A percentile compares a stretch with the other conserved stretches of the same genome.
These are phyloP conservation scores for Ceratocystiopsis brevicomis DNA, from an alignment of 2,329 filamentous ascomycete species.

Conservation along the genomic window DNA sequence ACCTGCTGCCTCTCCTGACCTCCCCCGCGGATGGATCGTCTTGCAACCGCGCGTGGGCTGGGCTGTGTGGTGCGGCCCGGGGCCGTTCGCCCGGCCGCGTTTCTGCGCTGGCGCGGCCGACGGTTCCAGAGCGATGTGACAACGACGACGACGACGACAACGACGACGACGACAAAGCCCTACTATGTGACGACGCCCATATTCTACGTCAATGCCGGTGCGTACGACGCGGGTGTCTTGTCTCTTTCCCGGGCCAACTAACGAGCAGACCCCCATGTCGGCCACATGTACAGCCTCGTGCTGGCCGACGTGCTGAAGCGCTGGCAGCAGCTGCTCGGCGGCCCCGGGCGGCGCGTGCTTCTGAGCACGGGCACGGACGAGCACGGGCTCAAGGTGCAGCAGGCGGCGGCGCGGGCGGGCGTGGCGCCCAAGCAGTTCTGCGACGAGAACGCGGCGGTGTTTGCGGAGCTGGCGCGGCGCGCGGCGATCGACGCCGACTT, in stretches of 20 bases:
- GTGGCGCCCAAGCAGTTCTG: slow-evolving; percentile 70
- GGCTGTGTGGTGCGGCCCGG: not conserved
- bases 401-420: slow-evolving; percentile 53
- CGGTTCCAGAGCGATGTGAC: slow-evolving; percentile 1
- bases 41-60: slow-evolving; percentile 5
- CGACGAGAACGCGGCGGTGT: slow-evolving; percentile 63
- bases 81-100: no score
- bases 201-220: slow-evolving; percentile 95
- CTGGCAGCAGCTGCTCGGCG: slow-evolving; percentile 54
- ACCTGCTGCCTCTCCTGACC: no score
- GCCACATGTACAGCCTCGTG: slow-evolving; percentile 86
- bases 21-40: slow-evolving; percentile 5
- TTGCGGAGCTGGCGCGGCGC: slow-evolving; percentile 51
- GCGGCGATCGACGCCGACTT: slow-evolving; percentile 59
- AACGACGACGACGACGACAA: not conserved
- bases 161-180: slow-evolving; percentile 38
- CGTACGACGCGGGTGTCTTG: slow-evolving; percentile 7
- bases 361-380: slow-evolving; percentile 90
- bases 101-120: no score
- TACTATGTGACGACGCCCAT: slow-evolving; percentile 95
- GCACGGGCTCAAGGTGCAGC: slow-evolving; percentile 94
- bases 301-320: slow-evolving; percentile 81
- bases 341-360: slow-evolving; percentile 30
- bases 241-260: slow-evolving; percentile 19
- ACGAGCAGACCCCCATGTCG: slow-evolving; percentile 54